Percentiles rank a stretch among this genome's conserved stretches.
These are phyloP conservation scores for Drechslerella coelobrocha DNA, from an alignment of 2,329 filamentous ascomycete species.

Conservation along the genomic window DNA sequence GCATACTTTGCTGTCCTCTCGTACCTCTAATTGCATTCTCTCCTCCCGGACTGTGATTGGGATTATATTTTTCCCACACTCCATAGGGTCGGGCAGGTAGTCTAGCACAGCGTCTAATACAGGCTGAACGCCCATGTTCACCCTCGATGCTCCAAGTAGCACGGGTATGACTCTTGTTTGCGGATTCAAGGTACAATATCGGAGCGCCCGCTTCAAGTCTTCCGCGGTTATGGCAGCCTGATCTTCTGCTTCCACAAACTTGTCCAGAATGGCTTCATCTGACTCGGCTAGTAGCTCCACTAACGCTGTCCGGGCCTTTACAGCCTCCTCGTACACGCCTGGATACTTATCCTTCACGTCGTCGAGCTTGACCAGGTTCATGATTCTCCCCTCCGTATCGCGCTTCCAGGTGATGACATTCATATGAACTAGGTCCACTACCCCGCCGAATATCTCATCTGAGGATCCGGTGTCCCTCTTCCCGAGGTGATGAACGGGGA, in stretches of 20 bases:
- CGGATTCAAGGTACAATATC: slow-evolving; percentile 85
- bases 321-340: slow-evolving; percentile 52
- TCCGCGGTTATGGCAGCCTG: slow-evolving; percentile 77
- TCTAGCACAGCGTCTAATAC: slow-evolving; percentile 97
- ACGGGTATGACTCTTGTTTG: slow-evolving; percentile 88
- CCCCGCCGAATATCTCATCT: slow-evolving; percentile 72
- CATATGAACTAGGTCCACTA: slow-evolving; percentile 90
- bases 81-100: slow-evolving; percentile 90
- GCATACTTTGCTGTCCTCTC: slow-evolving; percentile 77
- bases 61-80: slow-evolving; percentile 83
- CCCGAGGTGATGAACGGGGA: slow-evolving; percentile 91
- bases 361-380: slow-evolving; percentile 74
- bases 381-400: slow-evolving; percentile 79
- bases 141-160: slow-evolving; percentile 93
- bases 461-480: slow-evolving; percentile 58
- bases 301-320: slow-evolving; percentile 76
- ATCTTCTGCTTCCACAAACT: slow-evolving; percentile 84
- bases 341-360: slow-evolving; percentile 74
- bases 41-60: slow-evolving; percentile 67
- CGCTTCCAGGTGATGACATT: slow-evolving; percentile 90
- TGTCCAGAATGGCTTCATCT: slow-evolving; percentile 94
- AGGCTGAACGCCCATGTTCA: slow-evolving; percentile 91
- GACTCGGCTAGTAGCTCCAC: slow-evolving; percentile 97
- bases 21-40: slow-evolving; percentile 81
- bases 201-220: slow-evolving; percentile 91